phyloP scores from a whole-genome alignment of 495 filamentous ascomycete genomes.

The Collariella sp. region DNA sequence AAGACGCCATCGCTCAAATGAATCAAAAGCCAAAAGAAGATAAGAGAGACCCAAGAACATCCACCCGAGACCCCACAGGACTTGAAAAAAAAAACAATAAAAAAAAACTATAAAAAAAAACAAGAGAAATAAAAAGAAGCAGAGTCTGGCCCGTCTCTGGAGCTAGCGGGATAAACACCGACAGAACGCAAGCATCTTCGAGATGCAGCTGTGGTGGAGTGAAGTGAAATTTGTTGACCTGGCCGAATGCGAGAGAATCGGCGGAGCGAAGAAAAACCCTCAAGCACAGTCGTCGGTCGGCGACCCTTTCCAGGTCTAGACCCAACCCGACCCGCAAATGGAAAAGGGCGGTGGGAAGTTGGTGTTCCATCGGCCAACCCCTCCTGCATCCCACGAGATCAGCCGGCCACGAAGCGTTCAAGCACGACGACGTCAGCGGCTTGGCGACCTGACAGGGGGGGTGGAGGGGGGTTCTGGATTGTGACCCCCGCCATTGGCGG shows the following conservation, averaged over 20 bases:
- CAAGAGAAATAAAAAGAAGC: not conserved
- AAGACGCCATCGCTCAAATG: slow-evolving; percentile 5
- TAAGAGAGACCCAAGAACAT: not conserved
- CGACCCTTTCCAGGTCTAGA: not conserved
- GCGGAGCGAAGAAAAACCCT: not conserved
- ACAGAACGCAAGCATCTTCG: too few species aligned
- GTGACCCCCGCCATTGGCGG: slow-evolving; percentile 7
- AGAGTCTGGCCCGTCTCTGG: too few species aligned
- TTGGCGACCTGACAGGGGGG: slow-evolving; percentile 11
- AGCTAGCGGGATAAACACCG: too few species aligned
- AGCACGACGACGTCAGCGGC: slow-evolving; percentile 19
- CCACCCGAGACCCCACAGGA: not conserved
- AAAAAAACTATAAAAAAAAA: not conserved
- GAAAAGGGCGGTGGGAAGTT: not conserved
- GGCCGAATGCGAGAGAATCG: too few species aligned
- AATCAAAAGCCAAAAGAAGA: not conserved
- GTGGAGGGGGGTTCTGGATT: slow-evolving; percentile 1
- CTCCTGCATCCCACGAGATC: not conserved
- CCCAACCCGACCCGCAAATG: not conserved
- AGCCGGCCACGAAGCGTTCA: not conserved
- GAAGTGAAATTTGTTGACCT: too few species aligned
- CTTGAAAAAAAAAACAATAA: not conserved
- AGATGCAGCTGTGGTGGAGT: too few species aligned
- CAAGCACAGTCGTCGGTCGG: not conserved
- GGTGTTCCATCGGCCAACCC: not conserved